phyloP scores from a whole-genome alignment of 1,284 basidiomycete genomes.

The Malassezia equina region DNA sequence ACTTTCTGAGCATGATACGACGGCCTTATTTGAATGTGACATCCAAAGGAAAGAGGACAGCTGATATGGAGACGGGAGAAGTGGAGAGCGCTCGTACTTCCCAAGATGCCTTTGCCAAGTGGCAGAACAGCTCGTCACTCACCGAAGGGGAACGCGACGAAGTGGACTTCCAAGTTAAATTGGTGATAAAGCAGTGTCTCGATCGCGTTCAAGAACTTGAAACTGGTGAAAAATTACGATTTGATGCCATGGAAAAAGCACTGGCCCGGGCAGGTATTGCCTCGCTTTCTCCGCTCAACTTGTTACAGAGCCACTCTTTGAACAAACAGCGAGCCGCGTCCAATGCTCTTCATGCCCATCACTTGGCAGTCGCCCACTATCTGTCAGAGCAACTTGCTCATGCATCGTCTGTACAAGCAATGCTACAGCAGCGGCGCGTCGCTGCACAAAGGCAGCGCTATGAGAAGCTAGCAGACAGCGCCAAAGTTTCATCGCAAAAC shows the following conservation, averaged over 20 bases:
- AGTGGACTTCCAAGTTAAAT: constrained; percentile 74
- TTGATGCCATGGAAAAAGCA: constrained; percentile 2
- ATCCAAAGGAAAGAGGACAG: background rate
- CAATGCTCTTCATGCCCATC: constrained; percentile 59
- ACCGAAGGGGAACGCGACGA: constrained; percentile 78
- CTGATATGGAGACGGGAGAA: background rate
- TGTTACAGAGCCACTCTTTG: background rate
- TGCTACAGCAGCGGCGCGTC: constrained; percentile 61
- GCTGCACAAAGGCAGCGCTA: constrained; percentile 25
- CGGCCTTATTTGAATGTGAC: constrained; percentile 12
- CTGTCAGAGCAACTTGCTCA: constrained; percentile 66
- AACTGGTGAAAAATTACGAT: constrained; percentile 59
- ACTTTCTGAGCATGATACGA: constrained; percentile 8
- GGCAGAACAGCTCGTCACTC: constrained; percentile 55
- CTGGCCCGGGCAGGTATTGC: background rate
- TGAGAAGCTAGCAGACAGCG: constrained; percentile 14
- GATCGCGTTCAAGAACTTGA: constrained; percentile 77
- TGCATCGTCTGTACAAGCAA: constrained; percentile 65
- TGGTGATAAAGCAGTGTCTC: constrained; percentile 68
- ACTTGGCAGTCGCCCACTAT: constrained; percentile 72
- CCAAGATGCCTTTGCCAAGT: constrained; percentile 24
- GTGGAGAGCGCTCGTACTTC: background rate
- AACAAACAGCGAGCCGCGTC: constrained; percentile 3
- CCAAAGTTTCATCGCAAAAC: background rate
- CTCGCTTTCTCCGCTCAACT: background rate